Evolutionary conservation across 1,284 basidiomycete species (phyloP), one percentile per base, ranked within the genome.

Genomic region (Melampsora americana): DNA sequence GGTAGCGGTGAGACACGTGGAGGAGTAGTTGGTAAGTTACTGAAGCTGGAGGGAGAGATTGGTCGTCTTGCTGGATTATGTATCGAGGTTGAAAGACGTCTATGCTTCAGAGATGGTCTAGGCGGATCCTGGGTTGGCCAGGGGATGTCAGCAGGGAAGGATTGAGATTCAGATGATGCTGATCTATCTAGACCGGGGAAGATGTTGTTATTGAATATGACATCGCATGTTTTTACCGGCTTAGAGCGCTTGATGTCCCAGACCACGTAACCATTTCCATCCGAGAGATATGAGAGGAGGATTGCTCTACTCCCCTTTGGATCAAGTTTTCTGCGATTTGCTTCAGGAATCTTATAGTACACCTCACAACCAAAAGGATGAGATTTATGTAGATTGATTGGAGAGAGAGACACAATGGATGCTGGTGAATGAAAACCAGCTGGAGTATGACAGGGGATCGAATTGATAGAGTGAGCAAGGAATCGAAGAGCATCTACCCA

Each of bases 341-440:
- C 56, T 26, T 61, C 69, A 1, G 50, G 50, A n/a, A 39, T 32
- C n/a, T 39, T 62, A 23, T 46, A 46, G 16, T 28, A 71, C 5
- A 44, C 32, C 2, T 42, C n/a, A 35, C 59, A 71, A 7, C 69
- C 69, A 64, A 71, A 71, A 2, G 69, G 69, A 26, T 64, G 61
- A 20, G 64, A 60, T 26, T 32, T 28, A 9, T 28, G 23, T 26
- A 59, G 23, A 39, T 20, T 28, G 5, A 42, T 11, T 26, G 11
- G 11, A 7, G 11, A 2, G 4, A 56, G 23, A 4, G 14, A 9
- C 4, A 69, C 26, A 5, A 69, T 35, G 4, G 23, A 59, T 5
- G 39, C 39, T 5, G 67, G 67, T 6, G 46, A 59, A 28, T n/a
- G n/a, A 59, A 69, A 69, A 14, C 66, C 26, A 26, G 6, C 5